A percentile compares a stretch with the other conserved stretches of the same genome.
These are phyloP conservation scores for Pythium graminicola DNA, from an alignment of 352 stramenopile genomes.

Conservation along the genomic window DNA sequence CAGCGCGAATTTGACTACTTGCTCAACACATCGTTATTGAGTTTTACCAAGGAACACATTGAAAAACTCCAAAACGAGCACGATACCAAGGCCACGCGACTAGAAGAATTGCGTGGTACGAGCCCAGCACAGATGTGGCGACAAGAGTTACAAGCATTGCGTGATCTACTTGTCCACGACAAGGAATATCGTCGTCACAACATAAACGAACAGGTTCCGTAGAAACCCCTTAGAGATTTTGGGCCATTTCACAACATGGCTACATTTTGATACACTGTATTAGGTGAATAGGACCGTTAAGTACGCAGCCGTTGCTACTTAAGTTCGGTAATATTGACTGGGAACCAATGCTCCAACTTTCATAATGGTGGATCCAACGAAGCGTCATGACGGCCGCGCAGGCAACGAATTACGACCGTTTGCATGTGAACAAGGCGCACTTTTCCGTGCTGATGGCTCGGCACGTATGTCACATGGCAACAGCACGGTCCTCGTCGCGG, in stretches of 20 bases:
- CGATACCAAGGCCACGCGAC: constrained; percentile 79
- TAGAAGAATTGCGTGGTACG: constrained; percentile 84
- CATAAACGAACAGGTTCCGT: neutral
- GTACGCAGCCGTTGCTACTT: neutral
- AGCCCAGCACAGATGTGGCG: constrained; percentile 87
- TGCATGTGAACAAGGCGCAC: constrained; percentile 62
- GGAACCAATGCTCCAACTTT: constrained; percentile 5
- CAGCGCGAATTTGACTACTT: constrained; percentile 94
- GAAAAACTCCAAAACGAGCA: constrained; percentile 90
- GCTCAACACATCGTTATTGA: constrained; percentile 97
- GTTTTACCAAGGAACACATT: constrained; percentile 94
- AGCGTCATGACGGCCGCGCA: constrained; percentile 48
- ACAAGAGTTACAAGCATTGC: constrained; percentile 49
- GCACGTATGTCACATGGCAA: constrained; percentile 72
- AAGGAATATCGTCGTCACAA: constrained; percentile 46
- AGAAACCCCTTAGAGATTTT: neutral
- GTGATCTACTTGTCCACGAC: constrained; percentile 52
- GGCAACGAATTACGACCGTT: constrained; percentile 75
- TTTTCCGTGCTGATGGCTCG: constrained; percentile 75
- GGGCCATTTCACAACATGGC: neutral
- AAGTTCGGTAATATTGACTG: constrained; percentile 22
- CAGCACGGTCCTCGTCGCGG: constrained; percentile 62
- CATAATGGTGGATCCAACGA: constrained; percentile 20
- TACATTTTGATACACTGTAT: constrained; percentile 2
- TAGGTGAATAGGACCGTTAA: neutral